Base-by-base conservation (phyloP, 768 basidiomycete species). In the Pleurotus citrinopileatus region DNA sequence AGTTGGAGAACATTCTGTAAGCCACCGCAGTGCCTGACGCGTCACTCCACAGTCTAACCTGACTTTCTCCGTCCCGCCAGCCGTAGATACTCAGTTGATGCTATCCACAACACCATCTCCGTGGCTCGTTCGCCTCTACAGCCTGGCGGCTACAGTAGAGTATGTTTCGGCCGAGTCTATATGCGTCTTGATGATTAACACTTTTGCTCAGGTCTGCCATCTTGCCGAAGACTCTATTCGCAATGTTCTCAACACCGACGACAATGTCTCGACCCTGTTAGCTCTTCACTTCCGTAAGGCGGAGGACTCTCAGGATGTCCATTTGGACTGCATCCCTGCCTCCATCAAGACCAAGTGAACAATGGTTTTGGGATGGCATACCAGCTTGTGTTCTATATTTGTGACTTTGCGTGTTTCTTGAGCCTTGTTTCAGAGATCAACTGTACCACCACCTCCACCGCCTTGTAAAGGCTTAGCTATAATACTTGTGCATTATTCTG, bases 41-140 rank as follows among this genome's bases (percentile, higher is more conserved):
- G 22, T 52, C 59, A 60, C 60, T 46, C 57, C 34, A 42, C 29
- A 28, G 25, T 17, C 53, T 50, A 29, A 54, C 28, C 57, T 57
- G 48, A 48, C 52, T 55, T 26, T 51, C 36, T 36, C 54, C 27
- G 43, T 17, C 2, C 17, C 38, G 13, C 19, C 64, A 91, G 89
- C 55, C 78, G 83, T 53, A 77, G 89, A 63, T 91, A 91, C 62
- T 80, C 86, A 0, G 83, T 88, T 61, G 89, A 91, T 58, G 81
- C 84, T 9, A 89, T 92, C 52, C 91, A 92, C 67, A 92, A 91
- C 63, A 80, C 82, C 7, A 89, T 92, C 63, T 74, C 90, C 15
- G 78, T 78, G 55, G 84, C 86, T 61, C 84, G 84, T 42, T 80
- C 82, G 17, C 71, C 81, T 15, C 72, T 90, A 13, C 78, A 83